These are phyloP conservation scores for Stentor roeselii DNA, from an alignment of 73 alveolate species.

Conservation along the genomic window DNA sequence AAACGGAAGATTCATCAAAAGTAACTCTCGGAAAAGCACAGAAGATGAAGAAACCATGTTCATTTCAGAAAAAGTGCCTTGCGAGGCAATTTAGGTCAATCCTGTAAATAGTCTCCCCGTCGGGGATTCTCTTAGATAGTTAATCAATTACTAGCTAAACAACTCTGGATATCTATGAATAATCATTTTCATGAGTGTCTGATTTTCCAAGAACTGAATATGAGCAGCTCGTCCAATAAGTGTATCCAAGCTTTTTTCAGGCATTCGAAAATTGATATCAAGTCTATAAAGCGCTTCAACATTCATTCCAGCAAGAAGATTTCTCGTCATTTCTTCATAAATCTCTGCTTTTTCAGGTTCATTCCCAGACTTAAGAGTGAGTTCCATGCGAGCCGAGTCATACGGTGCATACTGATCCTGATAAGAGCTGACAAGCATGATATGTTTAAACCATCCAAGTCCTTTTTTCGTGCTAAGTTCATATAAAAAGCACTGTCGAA, in stretches of 20 bases:
- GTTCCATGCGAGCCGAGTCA: conserved; percentile 89
- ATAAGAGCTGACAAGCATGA: conserved; percentile 81
- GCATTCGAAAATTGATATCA: conserved; percentile 93
- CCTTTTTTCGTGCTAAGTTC: conserved; percentile 70
- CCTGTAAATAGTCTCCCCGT: conserved; percentile 3
- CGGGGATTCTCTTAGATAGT: background rate
- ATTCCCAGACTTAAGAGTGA: background rate
- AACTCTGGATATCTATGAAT: conserved; percentile 76
- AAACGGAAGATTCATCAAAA: conserved; percentile 21
- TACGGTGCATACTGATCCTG: conserved; percentile 98
- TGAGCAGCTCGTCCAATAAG: conserved; percentile 99
- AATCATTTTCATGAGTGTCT: conserved; percentile 86
- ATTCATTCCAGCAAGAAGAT: conserved; percentile 65
- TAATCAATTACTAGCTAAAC: conserved; percentile 51
- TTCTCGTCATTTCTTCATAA: conserved; percentile 80
- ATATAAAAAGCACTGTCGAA: conserved; percentile 67
- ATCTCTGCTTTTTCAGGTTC: conserved; percentile 65
- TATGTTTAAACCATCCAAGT: conserved; percentile 88
- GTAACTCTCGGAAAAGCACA: background rate
- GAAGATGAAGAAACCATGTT: background rate
- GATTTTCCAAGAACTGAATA: conserved; percentile 97
- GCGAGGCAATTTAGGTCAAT: background rate
- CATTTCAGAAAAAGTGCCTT: background rate
- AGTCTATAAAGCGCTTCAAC: conserved; percentile 76
- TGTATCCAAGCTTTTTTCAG: conserved; percentile 80